A percentile compares a stretch with the other conserved stretches of the same genome.
Conservation (phyloP, 2,329 filamentous ascomycete genomes). For the Aspergillus sp. region DNA sequence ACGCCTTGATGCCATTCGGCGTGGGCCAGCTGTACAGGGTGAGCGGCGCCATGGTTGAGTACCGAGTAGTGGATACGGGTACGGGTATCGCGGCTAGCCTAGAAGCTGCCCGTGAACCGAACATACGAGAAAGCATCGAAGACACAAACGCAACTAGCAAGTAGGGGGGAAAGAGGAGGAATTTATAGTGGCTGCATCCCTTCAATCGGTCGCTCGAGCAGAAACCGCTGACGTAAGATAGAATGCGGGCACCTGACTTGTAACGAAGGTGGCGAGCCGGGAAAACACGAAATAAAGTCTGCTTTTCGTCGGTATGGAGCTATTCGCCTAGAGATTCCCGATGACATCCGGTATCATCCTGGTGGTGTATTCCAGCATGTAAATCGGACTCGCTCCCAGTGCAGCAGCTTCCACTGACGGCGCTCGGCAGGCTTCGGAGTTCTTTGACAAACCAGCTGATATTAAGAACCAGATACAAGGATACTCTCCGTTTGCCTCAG, state of each 20-base stretch:
- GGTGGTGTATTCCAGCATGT: neutral
- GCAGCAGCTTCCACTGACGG: neutral
- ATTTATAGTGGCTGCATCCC: no score
- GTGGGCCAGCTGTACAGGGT: slow-evolving; percentile 33
- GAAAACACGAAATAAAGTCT: neutral
- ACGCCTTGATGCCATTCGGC: slow-evolving; percentile 38
- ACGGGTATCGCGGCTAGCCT: neutral
- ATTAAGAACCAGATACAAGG: neutral
- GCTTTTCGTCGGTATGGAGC: neutral
- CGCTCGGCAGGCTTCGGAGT: neutral
- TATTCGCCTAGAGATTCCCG: neutral
- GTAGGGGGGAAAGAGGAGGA: no score
- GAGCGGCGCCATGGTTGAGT: slow-evolving; percentile 12
- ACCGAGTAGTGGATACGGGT: neutral
- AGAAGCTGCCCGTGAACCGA: neutral
- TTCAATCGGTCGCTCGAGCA: no score
- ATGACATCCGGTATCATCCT: neutral
- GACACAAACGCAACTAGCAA: no score
- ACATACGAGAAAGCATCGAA: neutral
- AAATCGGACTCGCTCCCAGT: neutral
- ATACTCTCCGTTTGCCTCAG: neutral
- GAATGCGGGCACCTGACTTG: no score
- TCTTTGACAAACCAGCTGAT: neutral
- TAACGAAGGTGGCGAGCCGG: no score
- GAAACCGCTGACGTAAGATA: no score